Evolutionary conservation across 2,329 filamentous ascomycete species (phyloP).

Genomic region (Daldinia sp.): DNA sequence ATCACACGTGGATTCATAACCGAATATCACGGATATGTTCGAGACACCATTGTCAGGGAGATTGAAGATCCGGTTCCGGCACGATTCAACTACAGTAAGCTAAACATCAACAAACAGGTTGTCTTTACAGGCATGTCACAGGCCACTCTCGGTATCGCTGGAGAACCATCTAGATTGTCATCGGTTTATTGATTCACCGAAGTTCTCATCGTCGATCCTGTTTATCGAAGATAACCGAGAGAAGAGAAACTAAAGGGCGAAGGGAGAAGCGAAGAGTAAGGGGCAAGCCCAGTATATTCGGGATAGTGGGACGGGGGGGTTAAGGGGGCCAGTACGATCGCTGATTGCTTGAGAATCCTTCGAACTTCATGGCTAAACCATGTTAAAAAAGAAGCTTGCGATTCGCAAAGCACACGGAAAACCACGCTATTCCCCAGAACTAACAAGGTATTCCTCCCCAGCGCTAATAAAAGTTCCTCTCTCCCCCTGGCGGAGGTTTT

Average conservation of each 20-base stretch:
- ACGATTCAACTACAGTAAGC: background rate
- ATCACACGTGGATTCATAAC: conserved; percentile 5
- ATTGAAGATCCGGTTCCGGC: conserved; percentile 12
- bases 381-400: conserved; percentile 2
- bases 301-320: background rate
- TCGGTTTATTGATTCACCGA: conserved; percentile 13
- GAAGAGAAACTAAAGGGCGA: background rate
- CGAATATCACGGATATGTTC: background rate
- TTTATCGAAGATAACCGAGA: conserved; percentile 4
- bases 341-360: background rate
- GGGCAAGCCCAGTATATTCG: background rate
- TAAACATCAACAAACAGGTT: background rate
- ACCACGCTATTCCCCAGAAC: conserved; percentile 18
- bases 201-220: conserved; percentile 5
- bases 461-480: background rate
- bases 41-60: background rate
- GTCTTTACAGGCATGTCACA: conserved; percentile 1
- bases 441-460: conserved; percentile 25
- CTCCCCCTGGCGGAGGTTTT: conserved; percentile 12
- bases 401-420: conserved; percentile 20
- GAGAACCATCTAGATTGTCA: conserved; percentile 18
- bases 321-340: background rate
- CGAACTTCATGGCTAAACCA: conserved; percentile 1
- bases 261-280: conserved; percentile 14
- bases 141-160: background rate